phyloP scores from a whole-genome alignment of 202 grass and related monocot genomes.

The Dendrocalamus latiflorus region DNA sequence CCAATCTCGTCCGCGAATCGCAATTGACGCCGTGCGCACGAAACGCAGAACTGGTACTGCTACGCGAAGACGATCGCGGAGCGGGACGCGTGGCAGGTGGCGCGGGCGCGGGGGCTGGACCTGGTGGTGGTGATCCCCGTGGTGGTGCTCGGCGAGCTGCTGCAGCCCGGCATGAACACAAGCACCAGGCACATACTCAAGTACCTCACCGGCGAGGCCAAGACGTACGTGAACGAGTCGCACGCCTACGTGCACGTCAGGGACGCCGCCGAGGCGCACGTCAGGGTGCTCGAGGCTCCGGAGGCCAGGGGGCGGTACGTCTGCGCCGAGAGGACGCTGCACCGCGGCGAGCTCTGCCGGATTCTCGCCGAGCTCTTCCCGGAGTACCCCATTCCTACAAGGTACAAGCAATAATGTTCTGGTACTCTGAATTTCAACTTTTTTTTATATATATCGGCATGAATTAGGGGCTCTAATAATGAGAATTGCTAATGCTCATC shows the following conservation, averaged over 20 bases:
- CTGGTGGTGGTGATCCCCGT: no score
- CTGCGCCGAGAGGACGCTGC: no score
- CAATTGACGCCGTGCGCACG: not conserved
- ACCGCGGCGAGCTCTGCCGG: slow-evolving; percentile 68
- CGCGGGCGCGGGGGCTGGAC: no score
- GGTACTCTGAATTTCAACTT: not conserved
- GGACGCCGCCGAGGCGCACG: no score
- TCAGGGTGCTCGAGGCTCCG: slow-evolving; percentile 33
- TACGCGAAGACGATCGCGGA: slow-evolving; percentile 83
- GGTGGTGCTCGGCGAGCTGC: no score
- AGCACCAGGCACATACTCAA: no score
- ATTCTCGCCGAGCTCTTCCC: slow-evolving; percentile 68
- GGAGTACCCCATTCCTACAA: slow-evolving; percentile 64
- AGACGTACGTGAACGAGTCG: no score
- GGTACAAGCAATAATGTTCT: slow-evolving; percentile 16
- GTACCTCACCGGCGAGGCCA: no score
- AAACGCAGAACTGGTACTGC: slow-evolving; percentile 78
- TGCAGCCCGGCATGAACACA: no score
- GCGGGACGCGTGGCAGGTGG: slow-evolving; percentile 46
- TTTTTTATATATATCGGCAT: not conserved
- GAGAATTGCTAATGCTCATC: not conserved
- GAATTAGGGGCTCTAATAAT: not conserved
- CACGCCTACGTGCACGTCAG: slow-evolving; percentile 83
- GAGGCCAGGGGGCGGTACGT: slow-evolving; percentile 42
- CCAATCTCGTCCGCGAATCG: not conserved